These are phyloP conservation scores for Coriaria nepalensis DNA, from an alignment of 306 rosid genomes.

Conservation along the genomic window DNA sequence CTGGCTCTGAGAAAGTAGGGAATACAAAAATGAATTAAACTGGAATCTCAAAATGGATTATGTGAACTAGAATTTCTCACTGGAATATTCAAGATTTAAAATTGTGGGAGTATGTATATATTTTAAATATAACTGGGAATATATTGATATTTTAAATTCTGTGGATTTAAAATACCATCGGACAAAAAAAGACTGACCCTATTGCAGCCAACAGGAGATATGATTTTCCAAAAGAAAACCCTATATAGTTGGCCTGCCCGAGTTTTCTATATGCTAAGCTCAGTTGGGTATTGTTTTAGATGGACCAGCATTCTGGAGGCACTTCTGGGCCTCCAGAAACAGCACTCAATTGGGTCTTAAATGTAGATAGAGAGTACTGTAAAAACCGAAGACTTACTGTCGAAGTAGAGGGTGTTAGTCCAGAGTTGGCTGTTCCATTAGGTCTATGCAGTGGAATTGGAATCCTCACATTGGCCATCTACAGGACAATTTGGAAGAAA, in stretches of 20 bases:
- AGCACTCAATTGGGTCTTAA: no score
- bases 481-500: slow-evolving; percentile 3
- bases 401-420: slow-evolving; percentile 56
- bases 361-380: background rate
- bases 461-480: slow-evolving; percentile 63
- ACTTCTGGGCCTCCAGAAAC: no score
- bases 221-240: background rate
- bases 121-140: no score
- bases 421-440: slow-evolving; percentile 52
- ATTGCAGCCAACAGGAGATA: slow-evolving; percentile 1
- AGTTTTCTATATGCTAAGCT: no score
- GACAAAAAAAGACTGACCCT: no score
- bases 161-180: no score
- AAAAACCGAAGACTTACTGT: slow-evolving; percentile 37
- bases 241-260: no score
- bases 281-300: no score
- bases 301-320: no score
- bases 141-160: no score
- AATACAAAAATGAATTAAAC: slow-evolving; percentile 10
- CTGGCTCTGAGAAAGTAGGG: slow-evolving; percentile 53
- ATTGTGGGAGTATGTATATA: background rate
- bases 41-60: background rate
- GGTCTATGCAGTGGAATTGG: slow-evolving; percentile 73
- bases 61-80: slow-evolving; percentile 6
- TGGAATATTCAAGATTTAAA: background rate